Base-by-base conservation (phyloP, 306 rosid genomes). In the Calophaca sinica region DNA sequence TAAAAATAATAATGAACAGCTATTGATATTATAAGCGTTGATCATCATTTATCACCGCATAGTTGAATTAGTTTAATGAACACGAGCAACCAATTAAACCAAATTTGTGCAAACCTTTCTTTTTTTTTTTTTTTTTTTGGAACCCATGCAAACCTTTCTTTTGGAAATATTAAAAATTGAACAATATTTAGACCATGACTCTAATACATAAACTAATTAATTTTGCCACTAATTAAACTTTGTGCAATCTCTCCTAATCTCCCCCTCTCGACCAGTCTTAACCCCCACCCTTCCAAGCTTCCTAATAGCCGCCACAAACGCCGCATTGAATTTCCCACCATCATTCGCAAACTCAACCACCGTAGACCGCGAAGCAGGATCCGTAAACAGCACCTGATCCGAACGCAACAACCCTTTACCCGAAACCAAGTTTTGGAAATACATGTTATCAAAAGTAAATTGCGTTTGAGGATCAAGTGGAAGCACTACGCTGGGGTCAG, bases 281-380 rank as follows among this genome's bases (percentile, higher is more conserved):
- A 94, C 83, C 0, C 96, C 94, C 0, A 91, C 94, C 70, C 96
- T 89, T 3, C 94, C 96, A 2, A 94, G 97, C 84, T 87, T 88
- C 80, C 65, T 89, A 66, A 91, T 94, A 32, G 98, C 96, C 0
- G 67, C 3, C 10, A 38, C 76, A 74, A 93, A 94, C 1, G 96
- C 94, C 0, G 29, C 78, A 4, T 76, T 88, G 45, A 94, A 91
- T 0, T 75, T 77, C 0, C 54, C 72, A 0, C 77, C 61, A 45
- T 42, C 82, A 35, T 87, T 91, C 0, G 96, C 94, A 42, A 89
- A 94, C 14, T 80, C 76, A 5, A 55, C 68, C 32, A 91, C 91
- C 10, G 84, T 87, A 1, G 83, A 36, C 79, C 57, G 58, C 0
- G 96, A 88, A 0, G 72, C 57, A 7, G 80, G 7, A 29, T 82